A percentile compares a stretch with the other conserved stretches of the same genome.
phyloP scores from a whole-genome alignment of 23 red algal species.

The Gracilaria domingensis region DNA sequence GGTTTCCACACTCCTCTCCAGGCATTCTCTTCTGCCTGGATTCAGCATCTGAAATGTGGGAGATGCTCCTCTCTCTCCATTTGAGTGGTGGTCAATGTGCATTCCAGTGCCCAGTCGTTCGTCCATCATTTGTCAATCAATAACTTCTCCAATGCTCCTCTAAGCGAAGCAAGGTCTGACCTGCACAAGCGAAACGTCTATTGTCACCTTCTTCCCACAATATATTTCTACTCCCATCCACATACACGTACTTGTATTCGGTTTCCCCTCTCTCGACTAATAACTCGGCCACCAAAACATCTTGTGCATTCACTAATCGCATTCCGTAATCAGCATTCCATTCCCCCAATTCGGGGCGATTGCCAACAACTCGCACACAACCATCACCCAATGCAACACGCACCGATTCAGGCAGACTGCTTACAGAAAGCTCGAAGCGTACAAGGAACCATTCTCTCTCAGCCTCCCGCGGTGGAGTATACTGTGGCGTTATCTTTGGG shows the following conservation, averaged over 20 bases:
- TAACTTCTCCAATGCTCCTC: background rate
- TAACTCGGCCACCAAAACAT: conserved; percentile 17
- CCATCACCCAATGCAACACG: background rate
- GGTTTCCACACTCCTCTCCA: no score
- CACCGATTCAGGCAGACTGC: background rate
- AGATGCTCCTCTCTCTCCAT: no score
- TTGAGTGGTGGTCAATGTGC: no score
- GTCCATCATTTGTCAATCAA: no score
- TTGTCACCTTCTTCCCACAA: background rate
- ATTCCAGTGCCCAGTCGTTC: no score
- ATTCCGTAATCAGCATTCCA: background rate
- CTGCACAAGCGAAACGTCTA: background rate
- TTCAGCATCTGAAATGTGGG: no score
- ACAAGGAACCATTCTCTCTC: background rate
- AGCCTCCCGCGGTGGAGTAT: background rate
- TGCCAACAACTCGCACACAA: background rate
- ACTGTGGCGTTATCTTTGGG: background rate
- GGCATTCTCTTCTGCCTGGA: no score
- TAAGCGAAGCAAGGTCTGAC: background rate
- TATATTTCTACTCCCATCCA: background rate
- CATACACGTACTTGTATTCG: conserved; percentile 25
- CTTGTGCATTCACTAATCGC: background rate
- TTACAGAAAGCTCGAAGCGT: conserved; percentile 1
- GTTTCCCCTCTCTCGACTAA: background rate
- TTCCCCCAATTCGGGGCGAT: background rate